phyloP scores from a whole-genome alignment of 768 basidiomycete genomes.

The Infundibulicybe gibba region DNA sequence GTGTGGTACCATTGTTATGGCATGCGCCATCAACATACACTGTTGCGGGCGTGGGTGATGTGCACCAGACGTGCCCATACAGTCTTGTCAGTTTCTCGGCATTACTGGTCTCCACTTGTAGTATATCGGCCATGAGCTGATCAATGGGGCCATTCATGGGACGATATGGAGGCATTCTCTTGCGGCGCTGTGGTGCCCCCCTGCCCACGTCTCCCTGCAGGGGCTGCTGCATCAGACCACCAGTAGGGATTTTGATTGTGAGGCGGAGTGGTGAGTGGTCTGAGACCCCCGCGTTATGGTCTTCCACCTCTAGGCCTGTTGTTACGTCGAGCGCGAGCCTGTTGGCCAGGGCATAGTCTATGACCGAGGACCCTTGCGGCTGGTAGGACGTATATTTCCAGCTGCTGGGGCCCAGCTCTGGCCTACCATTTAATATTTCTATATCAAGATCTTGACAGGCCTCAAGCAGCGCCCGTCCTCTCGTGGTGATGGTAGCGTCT shows the following conservation, averaged over 20 bases:
- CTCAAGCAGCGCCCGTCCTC: too few relatives aligned
- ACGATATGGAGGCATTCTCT: neutral
- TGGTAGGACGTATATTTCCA: too few relatives aligned
- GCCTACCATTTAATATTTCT: too few relatives aligned
- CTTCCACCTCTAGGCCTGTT: neutral
- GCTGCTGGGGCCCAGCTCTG: too few relatives aligned
- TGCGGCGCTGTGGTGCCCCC: neutral
- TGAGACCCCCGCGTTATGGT: too few relatives aligned
- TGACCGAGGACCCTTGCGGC: neutral
- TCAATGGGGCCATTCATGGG: neutral
- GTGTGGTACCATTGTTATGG: too few relatives aligned
- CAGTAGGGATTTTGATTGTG: neutral
- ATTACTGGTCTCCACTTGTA: neutral
- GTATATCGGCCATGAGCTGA: neutral
- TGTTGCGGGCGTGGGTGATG: neutral
- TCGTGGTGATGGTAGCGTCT: too few relatives aligned
- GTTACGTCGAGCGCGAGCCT: neutral
- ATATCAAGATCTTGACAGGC: too few relatives aligned
- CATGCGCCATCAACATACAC: neutral
- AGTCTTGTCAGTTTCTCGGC: neutral
- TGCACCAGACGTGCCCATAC: too few relatives aligned
- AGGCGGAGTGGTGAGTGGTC: neutral
- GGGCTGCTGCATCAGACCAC: neutral
- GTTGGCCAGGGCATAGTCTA: neutral
- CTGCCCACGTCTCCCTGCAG: too few relatives aligned